Evolutionary conservation across 2,329 filamentous ascomycete genomes (phyloP).

Genomic region (Cytospora piceae): DNA sequence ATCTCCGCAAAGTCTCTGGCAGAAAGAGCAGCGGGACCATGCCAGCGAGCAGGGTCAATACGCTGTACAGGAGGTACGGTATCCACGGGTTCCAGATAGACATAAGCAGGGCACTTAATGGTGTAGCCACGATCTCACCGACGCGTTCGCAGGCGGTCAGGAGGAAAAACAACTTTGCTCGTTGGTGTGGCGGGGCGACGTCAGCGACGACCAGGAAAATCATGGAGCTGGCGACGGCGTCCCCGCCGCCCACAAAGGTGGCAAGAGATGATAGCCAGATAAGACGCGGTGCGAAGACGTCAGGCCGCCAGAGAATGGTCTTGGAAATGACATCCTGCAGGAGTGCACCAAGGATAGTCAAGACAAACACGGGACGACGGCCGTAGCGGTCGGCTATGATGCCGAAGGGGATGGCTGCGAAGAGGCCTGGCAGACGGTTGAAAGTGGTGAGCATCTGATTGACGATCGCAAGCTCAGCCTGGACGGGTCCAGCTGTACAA

Average conservation of each 20-base stretch:
- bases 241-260: conserved; percentile 2
- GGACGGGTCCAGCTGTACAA: conserved; percentile 1
- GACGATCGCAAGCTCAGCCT: conserved; percentile 18
- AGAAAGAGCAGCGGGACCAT: conserved; percentile 8
- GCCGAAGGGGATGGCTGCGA: conserved; percentile 10
- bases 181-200: conserved; percentile 7
- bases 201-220: conserved; percentile 9
- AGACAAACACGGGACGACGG: conserved; percentile 6
- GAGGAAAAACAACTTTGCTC: conserved; percentile 12
- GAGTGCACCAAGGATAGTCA: conserved; percentile 15
- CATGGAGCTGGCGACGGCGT: conserved; percentile 11
- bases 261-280: conserved; percentile 14
- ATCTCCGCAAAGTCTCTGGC: conserved; percentile 12
- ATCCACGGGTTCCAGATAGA: conserved; percentile 11
- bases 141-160: conserved; percentile 10
- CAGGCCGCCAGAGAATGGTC: conserved; percentile 9
- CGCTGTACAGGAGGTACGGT: conserved; percentile 13
- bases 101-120: conserved; percentile 17
- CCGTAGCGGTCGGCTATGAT: conserved; percentile 15
- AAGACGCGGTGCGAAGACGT: neutral
- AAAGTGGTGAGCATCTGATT: conserved; percentile 19
- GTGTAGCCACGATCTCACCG: conserved; percentile 5
- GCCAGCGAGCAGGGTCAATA: neutral
- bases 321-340: conserved; percentile 15
- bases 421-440: conserved; percentile 13